Evolutionary conservation across 1,139 yeast genomes (phyloP), one percentile per base, ranked within the genome.

Genomic region (Wickerhamomyces sp.): DNA sequence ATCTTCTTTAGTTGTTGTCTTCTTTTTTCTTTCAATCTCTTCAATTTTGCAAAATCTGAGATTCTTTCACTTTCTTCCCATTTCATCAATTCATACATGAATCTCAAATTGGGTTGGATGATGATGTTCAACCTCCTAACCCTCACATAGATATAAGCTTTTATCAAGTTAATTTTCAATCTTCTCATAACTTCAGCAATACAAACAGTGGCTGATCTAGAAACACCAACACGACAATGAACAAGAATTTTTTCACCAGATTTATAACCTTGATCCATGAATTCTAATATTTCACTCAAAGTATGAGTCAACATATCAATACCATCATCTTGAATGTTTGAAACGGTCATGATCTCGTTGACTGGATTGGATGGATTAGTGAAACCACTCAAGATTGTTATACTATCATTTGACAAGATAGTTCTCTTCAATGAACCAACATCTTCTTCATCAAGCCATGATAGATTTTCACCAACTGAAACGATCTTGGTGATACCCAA

Each of bases 211-310:
- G 96, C 96, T 16, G 93, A 82, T 37, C 96, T 66, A 0, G 95
- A 85, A 5, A 88, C 96, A 1, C 96, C 96, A 37, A 85, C 94
- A 52, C 87, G 79, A 55, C 96, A 88, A 55, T 88, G 96, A 14
- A 86, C 87, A 36, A 88, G 62, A 0, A 86, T 79, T 26, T 69
- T 75, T 29, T 68, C 73, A 21, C 49, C 55, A 2, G 51, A 44
- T 21, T 54, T 37, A 42, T 62, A 57, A 26, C 66, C 63, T 19
- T 58, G 59, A 23, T 70, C 68, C 26, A 71, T 65, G 40, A 72
- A 72, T 0, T 61, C 51, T 29, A 72, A 49, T 4, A 70, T 63
- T 30, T 64, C 63, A 21, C 59, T 57, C 28, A 71, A 50, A 16
- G 69, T 69, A 20, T 58, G 56, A 0, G 71, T 62, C 34, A 72